Base-by-base conservation (phyloP, 1,284 basidiomycete species). In the Agroathelia rolfsii region DNA sequence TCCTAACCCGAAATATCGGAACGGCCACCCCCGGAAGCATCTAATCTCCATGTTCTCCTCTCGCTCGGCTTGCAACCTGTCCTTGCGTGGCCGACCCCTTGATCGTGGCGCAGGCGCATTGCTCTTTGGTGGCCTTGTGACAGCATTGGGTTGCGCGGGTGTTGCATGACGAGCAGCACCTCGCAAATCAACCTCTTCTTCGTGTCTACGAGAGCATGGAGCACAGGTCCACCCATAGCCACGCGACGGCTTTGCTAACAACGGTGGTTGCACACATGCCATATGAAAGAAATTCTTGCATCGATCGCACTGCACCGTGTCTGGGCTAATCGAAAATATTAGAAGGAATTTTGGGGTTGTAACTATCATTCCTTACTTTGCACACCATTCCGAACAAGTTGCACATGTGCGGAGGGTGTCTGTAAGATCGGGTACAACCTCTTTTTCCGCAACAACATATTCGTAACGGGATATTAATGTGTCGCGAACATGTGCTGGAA, bases 201-300 rank as follows among this genome's bases (percentile, higher is more conserved):
- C 89, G 49, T 94, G 84, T 46, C 76, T 71, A 31, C 77, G 72
- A 3, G 90, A 87, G 55, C 94, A 97, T 1, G 88, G 84, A 0
- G 87, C 87, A 48, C 95, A 98, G 3, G 89, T 90, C 94, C 94
- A 98, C 20, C 88, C 90, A 59, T 96, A 97, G 15, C 95, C 95
- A 43, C 92, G 80, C 12, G 92, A 88, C 2, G 94, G 95, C 56
- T 97, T 97, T 3, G 84, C 83, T n/a, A 72, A 61, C n/a, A 98
- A 65, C 2, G 94, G 93, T 14, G 95, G 94, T 40, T 82, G 82
- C 33, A 96, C 80, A 51, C 94, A 98, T 38, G 66, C 57, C 86
- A 97, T 96, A 59, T 98, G 94, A 61, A 92, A 98, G 62, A 79
- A 87, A 41, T 76, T 76, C 59, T 92, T 89, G 69, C 94, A 98